Conservation (phyloP, 2,329 filamentous ascomycete genomes). For the Eurotiales sp. region DNA sequence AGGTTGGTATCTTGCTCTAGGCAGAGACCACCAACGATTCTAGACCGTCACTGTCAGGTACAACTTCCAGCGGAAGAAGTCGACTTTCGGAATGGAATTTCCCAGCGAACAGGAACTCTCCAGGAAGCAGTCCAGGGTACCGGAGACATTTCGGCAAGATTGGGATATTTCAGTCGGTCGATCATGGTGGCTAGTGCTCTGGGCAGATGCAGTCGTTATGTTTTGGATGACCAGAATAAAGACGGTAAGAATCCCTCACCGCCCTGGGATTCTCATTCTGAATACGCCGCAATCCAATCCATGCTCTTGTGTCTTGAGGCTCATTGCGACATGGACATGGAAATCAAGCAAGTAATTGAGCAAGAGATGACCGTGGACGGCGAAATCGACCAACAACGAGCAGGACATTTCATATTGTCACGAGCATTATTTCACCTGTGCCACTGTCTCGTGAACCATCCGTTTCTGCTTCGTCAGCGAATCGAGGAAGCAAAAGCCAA, state of each 20-base stretch:
- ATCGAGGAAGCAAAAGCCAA: background rate
- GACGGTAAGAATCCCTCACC: too few species aligned
- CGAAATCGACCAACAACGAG: background rate
- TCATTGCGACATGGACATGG: background rate
- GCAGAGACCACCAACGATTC: constrained; percentile 15
- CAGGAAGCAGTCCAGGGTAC: too few species aligned
- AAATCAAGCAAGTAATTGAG: too few species aligned
- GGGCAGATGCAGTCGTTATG: too few species aligned
- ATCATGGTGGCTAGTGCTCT: too few species aligned
- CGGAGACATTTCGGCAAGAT: too few species aligned
- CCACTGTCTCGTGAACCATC: background rate
- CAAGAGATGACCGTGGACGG: background rate
- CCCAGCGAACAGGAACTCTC: too few species aligned
- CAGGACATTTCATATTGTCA: background rate
- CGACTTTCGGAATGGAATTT: constrained; percentile 1
- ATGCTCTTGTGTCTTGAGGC: background rate
- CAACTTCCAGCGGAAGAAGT: constrained; percentile 19
- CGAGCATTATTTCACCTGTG: background rate
- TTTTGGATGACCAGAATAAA: too few species aligned
- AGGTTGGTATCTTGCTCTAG: constrained; percentile 18
- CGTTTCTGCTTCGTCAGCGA: background rate
- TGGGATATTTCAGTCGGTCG: background rate
- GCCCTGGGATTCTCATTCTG: too few species aligned
- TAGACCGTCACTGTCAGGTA: constrained; percentile 18
- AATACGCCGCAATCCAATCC: background rate